Conservation (phyloP, 2,329 filamentous ascomycete species). For the Fusarium graminum region DNA sequence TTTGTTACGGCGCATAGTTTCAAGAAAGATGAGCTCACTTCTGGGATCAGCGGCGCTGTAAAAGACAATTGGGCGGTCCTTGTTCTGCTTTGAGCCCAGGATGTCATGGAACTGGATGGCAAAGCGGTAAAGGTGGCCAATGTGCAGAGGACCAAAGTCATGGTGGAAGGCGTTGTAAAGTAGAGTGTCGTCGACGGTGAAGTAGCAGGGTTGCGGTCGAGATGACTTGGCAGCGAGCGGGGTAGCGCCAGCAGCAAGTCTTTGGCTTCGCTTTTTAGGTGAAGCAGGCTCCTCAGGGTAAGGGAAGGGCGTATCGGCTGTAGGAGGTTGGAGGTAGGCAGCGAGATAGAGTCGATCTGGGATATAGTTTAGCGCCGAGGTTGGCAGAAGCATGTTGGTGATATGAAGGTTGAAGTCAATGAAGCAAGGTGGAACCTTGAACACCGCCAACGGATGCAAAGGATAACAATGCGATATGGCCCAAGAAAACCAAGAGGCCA, state of each 20-base stretch:
- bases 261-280: slow-evolving; percentile 61
- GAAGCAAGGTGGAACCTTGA: slow-evolving; percentile 28
- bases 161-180: slow-evolving; percentile 99
- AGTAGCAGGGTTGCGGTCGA: slow-evolving; percentile 81
- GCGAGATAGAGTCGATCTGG: slow-evolving; percentile 94
- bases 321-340: slow-evolving; percentile 86
- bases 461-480: slow-evolving; percentile 53
- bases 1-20: slow-evolving; percentile 5
- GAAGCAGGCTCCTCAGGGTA: slow-evolving; percentile 78
- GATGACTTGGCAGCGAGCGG: slow-evolving; percentile 49
- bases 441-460: slow-evolving; percentile 22
- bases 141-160: slow-evolving; percentile 97
- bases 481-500: slow-evolving; percentile 24
- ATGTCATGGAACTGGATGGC: slow-evolving; percentile 97
- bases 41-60: slow-evolving; percentile 94
- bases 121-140: slow-evolving; percentile 96
- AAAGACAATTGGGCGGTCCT: slow-evolving; percentile 91
- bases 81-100: slow-evolving; percentile 89
- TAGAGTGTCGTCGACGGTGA: slow-evolving; percentile 91
- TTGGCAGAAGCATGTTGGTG: slow-evolving; percentile 31
- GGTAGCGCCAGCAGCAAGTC: slow-evolving; percentile 66
- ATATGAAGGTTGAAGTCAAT: slow-evolving; percentile 19
- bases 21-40: slow-evolving; percentile 69
- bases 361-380: slow-evolving; percentile 48
- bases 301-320: slow-evolving; percentile 85